A percentile compares a stretch with the other conserved stretches of the same genome.
Conservation (phyloP, 176 grass and related monocot species). For the Typha latifolia region DNA sequence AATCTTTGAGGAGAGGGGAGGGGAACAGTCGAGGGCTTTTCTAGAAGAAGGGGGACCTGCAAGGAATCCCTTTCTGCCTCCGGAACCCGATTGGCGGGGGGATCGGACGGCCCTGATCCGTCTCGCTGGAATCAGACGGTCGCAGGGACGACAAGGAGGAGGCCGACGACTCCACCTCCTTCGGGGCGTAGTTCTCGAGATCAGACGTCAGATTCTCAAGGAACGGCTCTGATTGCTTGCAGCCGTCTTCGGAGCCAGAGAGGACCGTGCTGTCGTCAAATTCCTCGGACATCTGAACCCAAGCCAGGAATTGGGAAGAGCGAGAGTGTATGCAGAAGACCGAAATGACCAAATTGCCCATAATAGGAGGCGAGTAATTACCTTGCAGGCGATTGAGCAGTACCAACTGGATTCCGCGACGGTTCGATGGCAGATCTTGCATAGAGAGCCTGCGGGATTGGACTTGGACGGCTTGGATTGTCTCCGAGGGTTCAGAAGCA, state of each 20-base stretch:
- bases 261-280: background rate
- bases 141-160: background rate
- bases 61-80: background rate
- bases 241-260: background rate
- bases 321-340: background rate
- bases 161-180: background rate
- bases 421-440: constrained; percentile 2
- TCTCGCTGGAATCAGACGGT: background rate
- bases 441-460: background rate
- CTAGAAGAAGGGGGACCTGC: background rate
- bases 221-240: background rate
- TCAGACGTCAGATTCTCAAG: background rate
- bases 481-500: constrained; percentile 13
- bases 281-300: background rate
- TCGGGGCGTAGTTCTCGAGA: background rate
- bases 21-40: too few relatives aligned
- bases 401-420: background rate
- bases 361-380: background rate
- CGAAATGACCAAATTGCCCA: background rate
- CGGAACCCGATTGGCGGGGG: background rate
- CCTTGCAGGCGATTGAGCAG: constrained; percentile 19
- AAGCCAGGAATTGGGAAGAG: background rate
- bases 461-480: constrained; percentile 10
- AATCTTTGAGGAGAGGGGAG: too few relatives aligned
- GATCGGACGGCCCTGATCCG: background rate